Percentiles rank a stretch among this genome's conserved stretches.
phyloP scores from a whole-genome alignment of 108 stramenopile species.

The Parietichytrium sp. region DNA sequence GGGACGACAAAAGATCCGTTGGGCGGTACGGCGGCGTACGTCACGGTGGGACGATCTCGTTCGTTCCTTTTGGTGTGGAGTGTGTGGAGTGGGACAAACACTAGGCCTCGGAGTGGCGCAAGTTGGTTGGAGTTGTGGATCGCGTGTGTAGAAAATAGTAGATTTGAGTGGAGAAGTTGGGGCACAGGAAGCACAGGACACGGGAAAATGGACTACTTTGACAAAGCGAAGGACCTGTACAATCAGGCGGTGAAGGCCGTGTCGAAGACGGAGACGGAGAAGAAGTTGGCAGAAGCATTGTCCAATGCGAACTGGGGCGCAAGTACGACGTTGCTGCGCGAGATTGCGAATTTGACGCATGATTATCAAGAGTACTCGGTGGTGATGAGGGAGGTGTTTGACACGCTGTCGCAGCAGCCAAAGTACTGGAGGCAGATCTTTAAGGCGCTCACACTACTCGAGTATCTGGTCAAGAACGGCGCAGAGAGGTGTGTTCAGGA shows the following conservation, averaged over 20 bases:
- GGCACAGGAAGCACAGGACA: too few relatives aligned
- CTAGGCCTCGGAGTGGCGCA: too few relatives aligned
- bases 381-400: constrained; percentile 50
- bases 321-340: constrained; percentile 58
- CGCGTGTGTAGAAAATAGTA: too few relatives aligned
- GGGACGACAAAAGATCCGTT: too few relatives aligned
- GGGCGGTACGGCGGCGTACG: too few relatives aligned
- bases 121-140: too few relatives aligned
- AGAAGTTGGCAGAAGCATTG: constrained; percentile 60
- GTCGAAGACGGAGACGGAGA: constrained; percentile 59
- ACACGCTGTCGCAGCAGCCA: constrained; percentile 32
- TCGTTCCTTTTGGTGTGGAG: too few relatives aligned
- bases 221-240: constrained; percentile 31
- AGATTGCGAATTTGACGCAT: constrained; percentile 59
- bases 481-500: constrained; percentile 59
- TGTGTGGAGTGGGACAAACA: too few relatives aligned
- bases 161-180: too few relatives aligned
- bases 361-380: constrained; percentile 56
- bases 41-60: too few relatives aligned
- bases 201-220: constrained; percentile 20
- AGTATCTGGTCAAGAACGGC: constrained; percentile 62
- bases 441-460: constrained; percentile 58
- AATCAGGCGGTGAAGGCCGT: constrained; percentile 39
- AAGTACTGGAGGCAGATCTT: constrained; percentile 44
- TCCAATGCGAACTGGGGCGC: constrained; percentile 68